Base-by-base conservation (phyloP, 2,329 filamentous ascomycete species). In the Ustilaginoidea virens region DNA sequence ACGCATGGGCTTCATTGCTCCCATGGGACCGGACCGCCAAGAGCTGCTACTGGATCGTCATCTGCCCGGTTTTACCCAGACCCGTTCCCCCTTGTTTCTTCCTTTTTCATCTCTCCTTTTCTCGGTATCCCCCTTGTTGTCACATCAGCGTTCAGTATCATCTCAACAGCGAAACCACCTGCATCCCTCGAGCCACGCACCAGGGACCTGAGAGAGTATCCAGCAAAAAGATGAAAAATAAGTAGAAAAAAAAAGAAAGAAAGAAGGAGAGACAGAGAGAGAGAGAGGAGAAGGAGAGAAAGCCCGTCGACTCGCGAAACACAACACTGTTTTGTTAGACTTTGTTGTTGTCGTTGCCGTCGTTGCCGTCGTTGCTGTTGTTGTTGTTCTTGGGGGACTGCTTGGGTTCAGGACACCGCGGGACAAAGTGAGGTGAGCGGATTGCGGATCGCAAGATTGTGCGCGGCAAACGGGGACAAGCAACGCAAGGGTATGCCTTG, bases 111-210 rank as follows among this genome's bases (percentile, higher is more conserved):
- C 25, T 11, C 23, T 5, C 13, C 13, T 13, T 21, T 25, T 20
- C 16, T 13, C n/a, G 14, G 16, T 28, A 21, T 19, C 8, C 24
- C 28, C 20, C 18, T 27, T n/a, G 32, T 34, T 23, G 38, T 37
- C 38, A 40, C 33, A 38, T 36, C 36, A 40, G 34, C 34, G 30
- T 39, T 33, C 18, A 31, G 24, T 33, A 31, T 32, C 30, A 27
- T 31, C 20, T 25, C 30, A 34, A 28, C 31, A 33, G 34, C 32
- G 28, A 32, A 33, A 16, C 5, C 14, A 27, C 27, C n/a, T 30
- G 20, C 19, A 30, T 26, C 16, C 20, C 19, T 20, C 18, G 25
- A 29, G 13, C 23, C 24, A 27, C 27, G 30, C 22, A 22, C 17
- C 27, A 33, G 11, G 11, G 20, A 19, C 18, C n/a, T n/a, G n/a